These are phyloP conservation scores for Erysimum pusillum DNA, from an alignment of 441 rosid genomes.

Conservation along the genomic window DNA sequence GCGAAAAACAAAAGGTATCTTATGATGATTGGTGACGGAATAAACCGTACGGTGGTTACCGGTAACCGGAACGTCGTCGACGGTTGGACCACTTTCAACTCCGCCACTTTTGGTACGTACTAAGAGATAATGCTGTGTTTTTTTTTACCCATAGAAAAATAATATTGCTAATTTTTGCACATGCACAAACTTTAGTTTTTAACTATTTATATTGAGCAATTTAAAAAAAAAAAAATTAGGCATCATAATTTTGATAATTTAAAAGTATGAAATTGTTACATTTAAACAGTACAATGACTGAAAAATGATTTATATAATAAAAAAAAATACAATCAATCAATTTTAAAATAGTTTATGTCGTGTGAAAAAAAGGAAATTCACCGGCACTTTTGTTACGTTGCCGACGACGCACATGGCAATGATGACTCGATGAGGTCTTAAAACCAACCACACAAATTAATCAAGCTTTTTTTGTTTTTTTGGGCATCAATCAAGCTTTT, in stretches of 20 bases:
- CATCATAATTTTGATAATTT: too few species aligned
- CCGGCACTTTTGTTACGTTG: slow-evolving; percentile 4
- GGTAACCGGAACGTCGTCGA: slow-evolving; percentile 86
- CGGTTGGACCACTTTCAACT: slow-evolving; percentile 93
- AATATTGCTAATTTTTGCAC: slow-evolving; percentile 1
- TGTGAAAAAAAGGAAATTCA: not conserved
- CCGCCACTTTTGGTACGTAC: slow-evolving; percentile 81
- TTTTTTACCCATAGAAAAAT: not conserved
- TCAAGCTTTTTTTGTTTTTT: not conserved
- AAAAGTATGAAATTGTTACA: not conserved
- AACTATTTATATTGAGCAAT: not conserved
- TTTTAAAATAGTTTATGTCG: not conserved
- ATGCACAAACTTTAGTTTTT: slow-evolving; percentile 1
- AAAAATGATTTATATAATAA: too few species aligned
- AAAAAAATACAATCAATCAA: too few species aligned
- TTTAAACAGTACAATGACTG: not conserved
- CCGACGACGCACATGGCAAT: slow-evolving; percentile 18
- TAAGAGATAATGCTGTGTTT: slow-evolving; percentile 13
- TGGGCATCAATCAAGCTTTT: not conserved
- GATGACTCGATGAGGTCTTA: slow-evolving; percentile 1
- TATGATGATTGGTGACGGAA: slow-evolving; percentile 93
- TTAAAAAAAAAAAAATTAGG: not conserved
- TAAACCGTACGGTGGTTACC: slow-evolving; percentile 77
- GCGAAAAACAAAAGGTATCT: slow-evolving; percentile 72
- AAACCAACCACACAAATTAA: slow-evolving; percentile 1